Conservation (phyloP, 2,329 filamentous ascomycete species). For the Talaromyces pinophilus region DNA sequence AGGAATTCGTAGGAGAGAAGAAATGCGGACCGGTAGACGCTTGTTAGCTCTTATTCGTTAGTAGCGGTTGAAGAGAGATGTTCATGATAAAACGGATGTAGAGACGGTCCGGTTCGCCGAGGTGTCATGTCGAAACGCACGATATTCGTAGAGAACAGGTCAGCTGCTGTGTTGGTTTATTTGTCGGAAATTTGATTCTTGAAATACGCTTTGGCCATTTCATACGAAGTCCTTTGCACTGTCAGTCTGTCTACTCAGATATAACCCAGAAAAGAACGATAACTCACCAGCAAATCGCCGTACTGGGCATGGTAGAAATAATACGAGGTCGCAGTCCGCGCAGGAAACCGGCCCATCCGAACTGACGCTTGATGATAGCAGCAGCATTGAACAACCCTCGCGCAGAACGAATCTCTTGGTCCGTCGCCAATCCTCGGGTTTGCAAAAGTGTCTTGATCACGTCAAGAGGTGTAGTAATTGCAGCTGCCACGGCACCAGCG, state of each 20-base stretch:
- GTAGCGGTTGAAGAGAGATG: neutral
- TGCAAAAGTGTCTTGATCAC: slow-evolving; percentile 98
- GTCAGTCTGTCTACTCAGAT: neutral
- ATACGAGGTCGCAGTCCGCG: slow-evolving; percentile 88
- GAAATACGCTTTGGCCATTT: slow-evolving; percentile 70
- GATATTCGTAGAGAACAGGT: neutral
- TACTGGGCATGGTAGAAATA: slow-evolving; percentile 96
- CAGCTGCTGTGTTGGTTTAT: slow-evolving; percentile 16
- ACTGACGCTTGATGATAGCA: slow-evolving; percentile 75
- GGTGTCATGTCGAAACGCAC: neutral
- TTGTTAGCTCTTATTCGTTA: neutral
- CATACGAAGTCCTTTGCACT: slow-evolving; percentile 59
- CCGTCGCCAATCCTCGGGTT: slow-evolving; percentile 80
- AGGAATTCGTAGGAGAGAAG: neutral
- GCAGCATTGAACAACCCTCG: slow-evolving; percentile 79
- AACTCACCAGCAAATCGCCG: slow-evolving; percentile 93
- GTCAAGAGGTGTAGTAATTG: slow-evolving; percentile 91
- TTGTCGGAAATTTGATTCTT: slow-evolving; percentile 45
- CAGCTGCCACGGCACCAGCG: slow-evolving; percentile 89
- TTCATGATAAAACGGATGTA: neutral
- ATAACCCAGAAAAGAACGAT: neutral
- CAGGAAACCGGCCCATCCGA: slow-evolving; percentile 85
- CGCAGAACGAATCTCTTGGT: slow-evolving; percentile 80
- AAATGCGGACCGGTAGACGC: neutral
- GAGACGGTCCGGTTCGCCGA: neutral